Conservation (phyloP, 2,329 filamentous ascomycete genomes). For the Aspergillus eucalypticola region DNA sequence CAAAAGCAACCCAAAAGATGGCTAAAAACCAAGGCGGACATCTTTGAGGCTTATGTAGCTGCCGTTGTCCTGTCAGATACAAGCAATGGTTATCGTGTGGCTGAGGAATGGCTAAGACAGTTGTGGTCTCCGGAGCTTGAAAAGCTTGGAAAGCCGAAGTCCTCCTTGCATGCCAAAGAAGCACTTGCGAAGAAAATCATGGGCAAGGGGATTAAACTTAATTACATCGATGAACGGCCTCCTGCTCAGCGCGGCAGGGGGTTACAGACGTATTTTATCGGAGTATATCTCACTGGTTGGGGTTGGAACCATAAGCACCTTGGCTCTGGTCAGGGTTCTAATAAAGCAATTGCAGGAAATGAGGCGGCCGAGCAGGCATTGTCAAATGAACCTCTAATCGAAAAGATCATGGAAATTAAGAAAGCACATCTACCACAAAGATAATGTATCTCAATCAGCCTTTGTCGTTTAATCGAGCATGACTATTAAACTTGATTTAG, state of each 20-base stretch:
- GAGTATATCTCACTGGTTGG: conserved; percentile 51
- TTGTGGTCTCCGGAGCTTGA: conserved; percentile 70
- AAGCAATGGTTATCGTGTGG: conserved; percentile 60
- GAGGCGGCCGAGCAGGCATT: conserved; percentile 47
- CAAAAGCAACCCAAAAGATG: conserved; percentile 53
- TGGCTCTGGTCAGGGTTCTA: conserved; percentile 48
- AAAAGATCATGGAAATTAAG: conserved; percentile 41
- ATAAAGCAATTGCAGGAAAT: conserved; percentile 48
- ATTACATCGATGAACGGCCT: conserved; percentile 55
- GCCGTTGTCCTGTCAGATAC: conserved; percentile 71
- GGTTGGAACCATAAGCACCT: conserved; percentile 47
- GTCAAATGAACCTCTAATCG: conserved; percentile 39
- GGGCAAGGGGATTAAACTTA: conserved; percentile 59
- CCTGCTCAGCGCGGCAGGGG: conserved; percentile 37
- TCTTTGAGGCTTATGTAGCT: conserved; percentile 89
- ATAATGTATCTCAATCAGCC: not conserved
- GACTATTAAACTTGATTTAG: not conserved
- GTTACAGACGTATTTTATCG: conserved; percentile 45
- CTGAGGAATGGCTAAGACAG: conserved; percentile 69
- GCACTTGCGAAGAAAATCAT: conserved; percentile 55
- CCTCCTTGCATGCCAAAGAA: conserved; percentile 54
- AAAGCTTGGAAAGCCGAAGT: conserved; percentile 31
- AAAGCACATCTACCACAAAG: conserved; percentile 11
- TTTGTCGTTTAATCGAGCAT: not conserved
- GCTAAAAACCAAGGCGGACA: conserved; percentile 76